Percentiles rank a stretch among this genome's conserved stretches.
phyloP scores from a whole-genome alignment of 768 basidiomycete species.

The Boletus rubroflammeus region DNA sequence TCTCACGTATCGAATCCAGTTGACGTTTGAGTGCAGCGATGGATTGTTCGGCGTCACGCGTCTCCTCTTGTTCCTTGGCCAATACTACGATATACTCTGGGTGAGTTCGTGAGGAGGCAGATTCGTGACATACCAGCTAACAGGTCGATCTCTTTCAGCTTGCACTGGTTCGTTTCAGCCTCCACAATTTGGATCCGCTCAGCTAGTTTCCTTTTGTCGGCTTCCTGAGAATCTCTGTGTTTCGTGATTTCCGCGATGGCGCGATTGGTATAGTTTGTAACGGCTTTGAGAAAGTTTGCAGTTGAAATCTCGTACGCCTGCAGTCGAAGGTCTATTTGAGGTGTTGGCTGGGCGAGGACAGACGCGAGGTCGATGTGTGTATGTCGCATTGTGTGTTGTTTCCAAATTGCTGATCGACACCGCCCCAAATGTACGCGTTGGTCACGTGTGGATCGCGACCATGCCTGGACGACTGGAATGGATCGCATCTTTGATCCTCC shows the following conservation, averaged over 20 bases:
- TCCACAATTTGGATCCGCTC: conserved; percentile 66
- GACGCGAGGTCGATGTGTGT: conserved; percentile 60
- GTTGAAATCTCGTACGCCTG: conserved; percentile 63
- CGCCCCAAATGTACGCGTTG: no score
- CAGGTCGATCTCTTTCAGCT: conserved; percentile 75
- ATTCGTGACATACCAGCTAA: conserved; percentile 55
- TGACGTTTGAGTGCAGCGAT: conserved; percentile 63
- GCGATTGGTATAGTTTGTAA: conserved; percentile 67
- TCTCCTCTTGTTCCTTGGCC: conserved; percentile 67
- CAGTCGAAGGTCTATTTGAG: conserved; percentile 62
- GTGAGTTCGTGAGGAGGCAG: neutral
- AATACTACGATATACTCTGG: conserved; percentile 40
- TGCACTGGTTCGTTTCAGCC: conserved; percentile 69
- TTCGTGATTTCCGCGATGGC: conserved; percentile 69
- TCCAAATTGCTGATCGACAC: neutral
- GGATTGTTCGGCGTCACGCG: conserved; percentile 63
- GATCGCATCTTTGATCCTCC: neutral
- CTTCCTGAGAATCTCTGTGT: conserved; percentile 55
- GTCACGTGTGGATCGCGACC: conserved; percentile 2
- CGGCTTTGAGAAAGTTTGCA: conserved; percentile 67
- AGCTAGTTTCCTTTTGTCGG: conserved; percentile 56
- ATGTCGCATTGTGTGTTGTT: conserved; percentile 22
- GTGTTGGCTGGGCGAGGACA: conserved; percentile 50
- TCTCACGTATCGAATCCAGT: conserved; percentile 59
- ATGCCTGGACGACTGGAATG: neutral